phyloP scores from a whole-genome alignment of 257 asterid species.

The Scutellaria barbata region DNA sequence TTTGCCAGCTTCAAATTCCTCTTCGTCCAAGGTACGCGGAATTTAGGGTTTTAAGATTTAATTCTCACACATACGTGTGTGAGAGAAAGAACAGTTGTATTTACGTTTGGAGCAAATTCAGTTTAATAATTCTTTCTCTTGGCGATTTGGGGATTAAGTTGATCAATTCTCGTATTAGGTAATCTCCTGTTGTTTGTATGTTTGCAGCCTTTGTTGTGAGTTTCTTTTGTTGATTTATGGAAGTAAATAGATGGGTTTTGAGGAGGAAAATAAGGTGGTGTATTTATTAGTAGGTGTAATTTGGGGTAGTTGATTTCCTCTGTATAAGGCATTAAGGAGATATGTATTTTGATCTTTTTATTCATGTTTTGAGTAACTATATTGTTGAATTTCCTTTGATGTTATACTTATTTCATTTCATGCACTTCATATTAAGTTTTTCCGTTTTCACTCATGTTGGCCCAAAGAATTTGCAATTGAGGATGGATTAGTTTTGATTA shows the following conservation, averaged over 20 bases:
- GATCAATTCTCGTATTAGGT: not conserved
- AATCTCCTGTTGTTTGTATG: constrained; percentile 1
- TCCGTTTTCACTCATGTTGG: not conserved
- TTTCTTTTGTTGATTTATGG: constrained; percentile 13
- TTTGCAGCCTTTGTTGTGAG: constrained; percentile 8
- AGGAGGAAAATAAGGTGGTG: not conserved
- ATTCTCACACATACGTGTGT: not conserved
- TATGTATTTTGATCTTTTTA: not conserved
- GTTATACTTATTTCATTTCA: not conserved
- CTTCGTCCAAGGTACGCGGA: constrained; percentile 35
- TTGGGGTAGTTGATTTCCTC: too few species aligned
- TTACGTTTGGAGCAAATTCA: constrained; percentile 16
- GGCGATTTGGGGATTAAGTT: not conserved
- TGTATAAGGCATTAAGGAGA: too few species aligned
- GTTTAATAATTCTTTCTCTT: not conserved
- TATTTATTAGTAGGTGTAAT: too few species aligned
- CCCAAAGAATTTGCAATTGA: not conserved
- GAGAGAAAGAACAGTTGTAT: not conserved
- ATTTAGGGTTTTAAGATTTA: constrained; percentile 26
- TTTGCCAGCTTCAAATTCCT: constrained; percentile 37
- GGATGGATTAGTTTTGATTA: not conserved
- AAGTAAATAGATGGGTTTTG: not conserved
- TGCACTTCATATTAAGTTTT: not conserved
- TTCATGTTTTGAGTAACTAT: not conserved
- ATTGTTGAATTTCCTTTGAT: not conserved